Conservation (phyloP, 495 filamentous ascomycete species). For the Aspergillus ostianus region DNA sequence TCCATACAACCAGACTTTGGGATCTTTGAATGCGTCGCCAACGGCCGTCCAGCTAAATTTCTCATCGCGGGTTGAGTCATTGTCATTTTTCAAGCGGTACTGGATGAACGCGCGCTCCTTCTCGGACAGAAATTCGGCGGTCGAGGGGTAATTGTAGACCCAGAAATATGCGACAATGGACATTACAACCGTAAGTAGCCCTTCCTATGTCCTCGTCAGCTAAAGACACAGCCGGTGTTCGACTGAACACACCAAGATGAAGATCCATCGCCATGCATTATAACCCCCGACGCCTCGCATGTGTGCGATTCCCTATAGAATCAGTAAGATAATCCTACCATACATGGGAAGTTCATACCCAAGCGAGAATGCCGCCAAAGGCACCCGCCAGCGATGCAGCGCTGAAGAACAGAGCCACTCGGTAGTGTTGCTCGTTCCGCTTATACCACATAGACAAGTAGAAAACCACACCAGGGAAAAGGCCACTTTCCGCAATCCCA, state of each 20-base stretch:
- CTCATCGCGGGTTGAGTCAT: conserved; percentile 61
- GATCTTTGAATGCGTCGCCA: conserved; percentile 60
- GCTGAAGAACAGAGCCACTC: conserved; percentile 73
- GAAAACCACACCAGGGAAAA: conserved; percentile 76
- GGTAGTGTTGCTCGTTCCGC: conserved; percentile 66
- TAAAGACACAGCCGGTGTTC: not conserved
- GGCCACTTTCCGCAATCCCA: conserved; percentile 48
- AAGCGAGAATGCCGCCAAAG: conserved; percentile 76
- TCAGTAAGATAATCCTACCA: conserved; percentile 5
- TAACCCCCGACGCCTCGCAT: conserved; percentile 63
- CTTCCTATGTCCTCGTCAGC: conserved; percentile 48
- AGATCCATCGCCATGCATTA: conserved; percentile 83
- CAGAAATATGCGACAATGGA: conserved; percentile 64
- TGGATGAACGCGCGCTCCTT: conserved; percentile 61
- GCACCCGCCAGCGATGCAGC: conserved; percentile 73
- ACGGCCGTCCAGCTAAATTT: conserved; percentile 66
- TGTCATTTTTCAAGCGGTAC: conserved; percentile 58
- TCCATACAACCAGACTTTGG: conserved; percentile 74
- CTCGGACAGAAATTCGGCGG: conserved; percentile 63
- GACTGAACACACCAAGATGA: conserved; percentile 59
- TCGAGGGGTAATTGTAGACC: conserved; percentile 71
- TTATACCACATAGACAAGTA: conserved; percentile 88
- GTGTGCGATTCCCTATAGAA: conserved; percentile 44
- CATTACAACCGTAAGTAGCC: conserved; percentile 63
- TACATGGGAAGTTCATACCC: conserved; percentile 26